A percentile compares a stretch with the other conserved stretches of the same genome.
Evolutionary conservation across 1,284 basidiomycete genomes (phyloP).

Genomic region (Leccinum angustisporum): DNA sequence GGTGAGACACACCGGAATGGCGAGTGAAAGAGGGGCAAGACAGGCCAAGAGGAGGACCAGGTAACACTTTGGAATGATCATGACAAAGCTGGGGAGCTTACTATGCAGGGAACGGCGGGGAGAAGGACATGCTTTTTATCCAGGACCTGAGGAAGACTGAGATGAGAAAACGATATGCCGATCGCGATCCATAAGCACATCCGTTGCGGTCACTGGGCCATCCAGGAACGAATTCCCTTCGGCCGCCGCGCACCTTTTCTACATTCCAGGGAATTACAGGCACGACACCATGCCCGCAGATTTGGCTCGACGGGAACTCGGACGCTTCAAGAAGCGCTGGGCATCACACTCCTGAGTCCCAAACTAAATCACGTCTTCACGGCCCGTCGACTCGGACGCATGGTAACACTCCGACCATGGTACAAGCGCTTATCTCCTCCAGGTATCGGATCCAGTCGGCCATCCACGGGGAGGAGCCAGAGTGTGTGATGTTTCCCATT

Average conservation of each 20-base stretch:
- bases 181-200: conserved; percentile 19
- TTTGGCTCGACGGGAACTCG: conserved; percentile 13
- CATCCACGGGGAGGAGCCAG: not conserved
- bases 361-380: conserved; percentile 14
- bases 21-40: conserved; percentile 24
- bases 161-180: conserved; percentile 27
- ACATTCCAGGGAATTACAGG: conserved; percentile 21
- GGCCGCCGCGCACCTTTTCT: conserved; percentile 26
- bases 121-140: conserved; percentile 24
- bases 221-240: conserved; percentile 27
- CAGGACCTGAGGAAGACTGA: conserved; percentile 6
- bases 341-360: conserved; percentile 1
- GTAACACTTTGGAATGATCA: conserved; percentile 22
- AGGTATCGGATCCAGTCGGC: conserved; percentile 5
- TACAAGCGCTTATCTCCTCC: conserved; percentile 14
- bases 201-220: conserved; percentile 19
- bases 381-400: not conserved
- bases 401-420: not conserved
- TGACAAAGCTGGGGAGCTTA: conserved; percentile 9
- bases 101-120: conserved; percentile 1
- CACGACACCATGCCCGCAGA: conserved; percentile 12
- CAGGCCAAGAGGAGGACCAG: conserved; percentile 25
- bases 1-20: conserved; percentile 22
- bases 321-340: conserved; percentile 16
- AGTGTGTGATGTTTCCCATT: not conserved